Conservation (phyloP, 2,329 filamentous ascomycete genomes). For the Nemania sp. region DNA sequence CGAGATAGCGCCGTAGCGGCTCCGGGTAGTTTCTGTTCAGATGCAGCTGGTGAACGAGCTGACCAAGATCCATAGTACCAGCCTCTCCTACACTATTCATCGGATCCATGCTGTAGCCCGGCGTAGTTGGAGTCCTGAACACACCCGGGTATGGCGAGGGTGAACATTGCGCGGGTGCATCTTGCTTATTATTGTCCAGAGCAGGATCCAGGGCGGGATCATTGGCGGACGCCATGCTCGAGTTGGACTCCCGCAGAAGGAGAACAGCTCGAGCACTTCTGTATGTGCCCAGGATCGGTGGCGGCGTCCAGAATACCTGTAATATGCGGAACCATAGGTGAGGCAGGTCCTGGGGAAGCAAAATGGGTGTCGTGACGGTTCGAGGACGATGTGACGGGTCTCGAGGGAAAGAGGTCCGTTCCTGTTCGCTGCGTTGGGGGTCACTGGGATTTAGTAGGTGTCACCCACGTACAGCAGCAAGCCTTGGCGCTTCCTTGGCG, state of each 20-base stretch:
- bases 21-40: conserved; percentile 22
- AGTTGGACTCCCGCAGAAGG: conserved; percentile 32
- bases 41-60: conserved; percentile 19
- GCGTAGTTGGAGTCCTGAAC: conserved; percentile 11
- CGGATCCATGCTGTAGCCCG: conserved; percentile 6
- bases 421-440: conserved; percentile 6
- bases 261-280: conserved; percentile 33
- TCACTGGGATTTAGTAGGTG: conserved; percentile 24
- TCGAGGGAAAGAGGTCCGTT: conserved; percentile 8
- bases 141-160: conserved; percentile 2
- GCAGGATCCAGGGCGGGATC: conserved; percentile 26
- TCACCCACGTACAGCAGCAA: conserved; percentile 17
- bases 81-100: neutral
- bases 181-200: no score
- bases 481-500: conserved; percentile 17
- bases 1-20: conserved; percentile 13
- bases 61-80: conserved; percentile 17
- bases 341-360: neutral
- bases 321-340: conserved; percentile 11
- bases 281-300: conserved; percentile 16
- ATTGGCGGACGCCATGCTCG: conserved; percentile 27
- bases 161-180: conserved; percentile 4
- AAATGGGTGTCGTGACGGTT: neutral
- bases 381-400: conserved; percentile 8
- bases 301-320: conserved; percentile 10